Conservation (phyloP, 257 asterid species). For the Capsicum baccatum region DNA sequence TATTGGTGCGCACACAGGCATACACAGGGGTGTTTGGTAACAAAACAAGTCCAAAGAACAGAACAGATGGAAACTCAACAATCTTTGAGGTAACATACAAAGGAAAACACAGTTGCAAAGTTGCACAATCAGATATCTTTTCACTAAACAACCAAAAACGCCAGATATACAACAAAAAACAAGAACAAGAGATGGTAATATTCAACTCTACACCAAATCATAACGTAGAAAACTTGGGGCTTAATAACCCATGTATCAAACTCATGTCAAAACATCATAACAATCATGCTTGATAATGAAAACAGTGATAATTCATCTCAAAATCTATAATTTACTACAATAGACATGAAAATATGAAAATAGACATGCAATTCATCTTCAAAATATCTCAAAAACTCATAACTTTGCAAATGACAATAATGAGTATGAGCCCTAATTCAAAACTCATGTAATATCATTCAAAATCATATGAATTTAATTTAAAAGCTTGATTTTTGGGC, state of each 20-base stretch:
- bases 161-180: constrained; percentile 31
- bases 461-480: too few relatives aligned
- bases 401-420: too few relatives aligned
- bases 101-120: constrained; percentile 65
- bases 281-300: too few relatives aligned
- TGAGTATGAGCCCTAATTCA: too few relatives aligned
- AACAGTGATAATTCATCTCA: too few relatives aligned
- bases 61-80: constrained; percentile 51
- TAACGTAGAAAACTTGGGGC: constrained; percentile 24
- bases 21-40: constrained; percentile 80
- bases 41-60: constrained; percentile 74
- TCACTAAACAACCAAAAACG: constrained; percentile 33
- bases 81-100: constrained; percentile 60
- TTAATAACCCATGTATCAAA: too few relatives aligned
- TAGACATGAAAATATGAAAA: too few relatives aligned
- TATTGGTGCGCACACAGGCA: constrained; percentile 81
- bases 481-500: not conserved
- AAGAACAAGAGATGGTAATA: constrained; percentile 18
- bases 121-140: constrained; percentile 28
- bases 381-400: too few relatives aligned
- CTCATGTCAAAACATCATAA: too few relatives aligned
- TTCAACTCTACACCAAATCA: constrained; percentile 30
- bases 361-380: too few relatives aligned
- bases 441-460: too few relatives aligned
- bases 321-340: too few relatives aligned